Evolutionary conservation across 2,329 filamentous ascomycete genomes (phyloP).

Genomic region (Emergomyces orientalis): DNA sequence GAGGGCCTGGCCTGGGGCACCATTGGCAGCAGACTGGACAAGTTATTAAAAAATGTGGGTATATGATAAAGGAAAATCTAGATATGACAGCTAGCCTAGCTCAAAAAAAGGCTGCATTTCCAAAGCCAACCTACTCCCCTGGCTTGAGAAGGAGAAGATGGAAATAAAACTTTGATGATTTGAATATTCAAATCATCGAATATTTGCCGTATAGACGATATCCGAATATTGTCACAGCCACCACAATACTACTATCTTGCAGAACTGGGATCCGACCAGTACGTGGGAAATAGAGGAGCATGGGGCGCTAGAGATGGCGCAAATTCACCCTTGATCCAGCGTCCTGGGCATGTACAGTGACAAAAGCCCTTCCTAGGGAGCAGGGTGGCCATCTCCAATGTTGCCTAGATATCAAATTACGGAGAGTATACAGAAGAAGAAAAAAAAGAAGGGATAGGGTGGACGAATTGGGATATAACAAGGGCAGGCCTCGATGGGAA

Average conservation of each 20-base stretch:
- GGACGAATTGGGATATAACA: background rate
- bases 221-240: background rate
- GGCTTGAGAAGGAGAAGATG: background rate
- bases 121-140: background rate
- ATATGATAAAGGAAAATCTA: background rate
- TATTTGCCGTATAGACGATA: background rate
- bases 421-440: background rate
- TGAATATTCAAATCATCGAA: background rate
- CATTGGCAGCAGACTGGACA: background rate
- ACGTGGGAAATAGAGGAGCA: background rate
- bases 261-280: background rate
- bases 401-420: background rate
- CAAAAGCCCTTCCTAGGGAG: background rate
- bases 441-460: slow-evolving; percentile 5
- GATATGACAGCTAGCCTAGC: background rate
- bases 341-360: background rate
- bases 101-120: background rate
- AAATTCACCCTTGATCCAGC: background rate
- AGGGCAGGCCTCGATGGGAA: background rate
- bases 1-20: background rate
- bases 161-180: background rate
- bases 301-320: background rate
- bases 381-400: background rate
- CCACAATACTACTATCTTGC: background rate
- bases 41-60: background rate